phyloP scores from a whole-genome alignment of 1,284 basidiomycete genomes.

The Ustilago loliicola region DNA sequence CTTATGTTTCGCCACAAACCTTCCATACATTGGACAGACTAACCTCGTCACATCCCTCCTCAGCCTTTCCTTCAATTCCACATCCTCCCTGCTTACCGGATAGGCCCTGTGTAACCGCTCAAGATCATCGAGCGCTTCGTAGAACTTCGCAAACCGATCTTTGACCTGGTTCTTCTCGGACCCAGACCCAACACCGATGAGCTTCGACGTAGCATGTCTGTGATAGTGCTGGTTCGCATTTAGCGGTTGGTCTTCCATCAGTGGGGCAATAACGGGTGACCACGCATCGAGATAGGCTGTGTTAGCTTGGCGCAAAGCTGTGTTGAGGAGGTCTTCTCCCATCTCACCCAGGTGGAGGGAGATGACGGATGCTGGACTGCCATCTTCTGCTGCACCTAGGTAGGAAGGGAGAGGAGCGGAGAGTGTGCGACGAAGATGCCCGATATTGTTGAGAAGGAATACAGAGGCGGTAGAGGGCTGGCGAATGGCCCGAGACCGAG shows the following conservation, averaged over 20 bases:
- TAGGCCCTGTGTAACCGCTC: constrained; percentile 63
- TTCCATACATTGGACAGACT: constrained; percentile 58
- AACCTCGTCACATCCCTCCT: constrained; percentile 55
- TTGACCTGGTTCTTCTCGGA: constrained; percentile 64
- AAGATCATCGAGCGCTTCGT: constrained; percentile 62
- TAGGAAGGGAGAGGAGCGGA: constrained; percentile 33
- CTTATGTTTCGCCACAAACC: constrained; percentile 58
- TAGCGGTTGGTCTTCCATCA: constrained; percentile 60
- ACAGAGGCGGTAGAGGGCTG: constrained; percentile 63
- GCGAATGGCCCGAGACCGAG: constrained; percentile 57
- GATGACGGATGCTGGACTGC: constrained; percentile 30
- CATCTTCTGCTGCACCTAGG: constrained; percentile 33
- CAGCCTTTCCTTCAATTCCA: constrained; percentile 51
- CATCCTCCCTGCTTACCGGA: constrained; percentile 59
- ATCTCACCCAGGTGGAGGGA: constrained; percentile 51
- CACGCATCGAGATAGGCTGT: constrained; percentile 65
- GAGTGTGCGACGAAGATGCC: constrained; percentile 51
- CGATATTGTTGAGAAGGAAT: constrained; percentile 65
- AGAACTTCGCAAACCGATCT: constrained; percentile 65
- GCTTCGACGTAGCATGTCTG: constrained; percentile 53
- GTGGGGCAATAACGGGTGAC: constrained; percentile 58
- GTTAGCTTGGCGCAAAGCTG: constrained; percentile 57
- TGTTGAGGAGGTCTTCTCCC: constrained; percentile 56
- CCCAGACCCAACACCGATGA: constrained; percentile 57
- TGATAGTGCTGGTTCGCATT: constrained; percentile 42